Evolutionary conservation across 257 asterid genomes (phyloP).

Genomic region (Solanum pimpinellifolium): DNA sequence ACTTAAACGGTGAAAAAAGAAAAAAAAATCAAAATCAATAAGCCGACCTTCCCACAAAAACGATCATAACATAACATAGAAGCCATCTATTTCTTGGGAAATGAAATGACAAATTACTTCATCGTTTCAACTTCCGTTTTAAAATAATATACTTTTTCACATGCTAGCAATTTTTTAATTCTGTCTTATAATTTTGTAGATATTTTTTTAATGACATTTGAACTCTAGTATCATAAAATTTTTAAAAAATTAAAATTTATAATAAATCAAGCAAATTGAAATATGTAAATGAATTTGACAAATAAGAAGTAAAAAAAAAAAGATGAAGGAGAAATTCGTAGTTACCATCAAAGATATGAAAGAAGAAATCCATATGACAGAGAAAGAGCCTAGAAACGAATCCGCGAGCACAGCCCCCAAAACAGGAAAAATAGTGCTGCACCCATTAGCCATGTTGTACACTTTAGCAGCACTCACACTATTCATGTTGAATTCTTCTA

Average conservation of each 20-base stretch:
- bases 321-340: neutral
- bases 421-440: slow-evolving; percentile 59
- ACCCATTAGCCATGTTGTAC: slow-evolving; percentile 56
- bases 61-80: neutral
- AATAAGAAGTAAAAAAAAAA: too few species aligned
- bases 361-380: slow-evolving; percentile 71
- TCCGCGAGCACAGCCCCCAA: slow-evolving; percentile 69
- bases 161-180: too few species aligned
- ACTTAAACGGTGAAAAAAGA: neutral
- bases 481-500: slow-evolving; percentile 60
- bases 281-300: too few species aligned
- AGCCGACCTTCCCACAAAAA: neutral
- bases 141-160: neutral
- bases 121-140: neutral
- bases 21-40: neutral
- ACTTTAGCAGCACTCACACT: slow-evolving; percentile 71
- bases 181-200: too few species aligned
- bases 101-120: neutral
- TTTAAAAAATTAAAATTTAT: neutral
- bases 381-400: slow-evolving; percentile 55
- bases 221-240: too few species aligned
- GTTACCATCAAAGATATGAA: slow-evolving; percentile 56
- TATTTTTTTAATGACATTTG: too few species aligned
- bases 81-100: neutral
- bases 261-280: neutral